Evolutionary conservation across 208 protist genomes (phyloP), one percentile per base, ranked within the genome.

Genomic region (Leishmania guyanensis): DNA sequence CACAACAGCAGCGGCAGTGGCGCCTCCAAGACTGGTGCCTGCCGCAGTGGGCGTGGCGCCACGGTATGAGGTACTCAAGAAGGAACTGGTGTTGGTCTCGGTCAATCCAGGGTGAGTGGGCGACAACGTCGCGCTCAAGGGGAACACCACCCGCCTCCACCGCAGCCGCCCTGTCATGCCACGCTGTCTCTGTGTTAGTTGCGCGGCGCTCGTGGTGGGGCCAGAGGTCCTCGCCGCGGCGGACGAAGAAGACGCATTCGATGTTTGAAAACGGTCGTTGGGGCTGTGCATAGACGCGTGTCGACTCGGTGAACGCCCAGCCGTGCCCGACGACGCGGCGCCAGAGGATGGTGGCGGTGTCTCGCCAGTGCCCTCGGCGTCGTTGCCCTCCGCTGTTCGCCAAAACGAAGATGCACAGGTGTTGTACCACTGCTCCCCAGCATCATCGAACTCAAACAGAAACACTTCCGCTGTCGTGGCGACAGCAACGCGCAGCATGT

Each of bases 391-490:
- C 20, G 74, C 53, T 33, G 54, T 65, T 1, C 71, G 70, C 81
- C 62, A 83, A 17, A 75, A 84, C 50, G 69, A 79, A 6, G 78
- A 43, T 36, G 68, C 54, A 39, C 64, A 53, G 2, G 82, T 80
- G 76, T 88, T 77, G 17, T 77, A 64, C 86, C 86, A 90, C 54
- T 88, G 80, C 79, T 77, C 43, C n/a, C 85, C 88, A 5, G 76
- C 58, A 39, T 90, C 88, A 65, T 94, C 88, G 48, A 89, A 69
- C 80, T 91, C 90, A 33, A 88, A 89, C 4, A 94, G 39, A 53
- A 88, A 84, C 33, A 92, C 73, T 22, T 70, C 85, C 85, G 12
- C 22, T 66, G 81, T 80, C 22, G 88, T 94, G 20, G 87, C 87
- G 33, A 94, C 87, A 5, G 85, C 86, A 14, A 94, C 83, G 33